A percentile compares a stretch with the other conserved stretches of the same genome.
Evolutionary conservation across 2,329 filamentous ascomycete genomes (phyloP).

Genomic region (Diaporthe sp.): DNA sequence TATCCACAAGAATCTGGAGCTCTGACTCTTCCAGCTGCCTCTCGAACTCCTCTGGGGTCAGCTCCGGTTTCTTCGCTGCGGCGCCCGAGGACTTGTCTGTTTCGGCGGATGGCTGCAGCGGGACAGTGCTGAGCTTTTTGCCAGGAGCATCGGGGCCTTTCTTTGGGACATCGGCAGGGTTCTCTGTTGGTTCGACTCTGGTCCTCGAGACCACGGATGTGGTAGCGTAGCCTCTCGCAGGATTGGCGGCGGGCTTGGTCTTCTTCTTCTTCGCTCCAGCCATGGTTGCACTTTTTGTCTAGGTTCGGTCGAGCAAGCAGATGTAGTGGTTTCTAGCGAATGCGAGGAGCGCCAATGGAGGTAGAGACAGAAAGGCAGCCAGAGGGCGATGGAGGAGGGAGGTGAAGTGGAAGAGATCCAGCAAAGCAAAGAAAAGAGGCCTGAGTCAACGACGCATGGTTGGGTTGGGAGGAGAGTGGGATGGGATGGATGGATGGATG

Average conservation of each 20-base stretch:
- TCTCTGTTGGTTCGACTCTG: slow-evolving; percentile 69
- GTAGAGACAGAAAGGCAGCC: slow-evolving; percentile 6
- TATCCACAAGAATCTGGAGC: slow-evolving; percentile 88
- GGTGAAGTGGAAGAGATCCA: neutral
- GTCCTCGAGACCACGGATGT: slow-evolving; percentile 90
- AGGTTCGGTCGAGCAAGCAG: slow-evolving; percentile 1
- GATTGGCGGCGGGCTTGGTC: slow-evolving; percentile 89
- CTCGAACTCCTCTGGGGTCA: slow-evolving; percentile 91
- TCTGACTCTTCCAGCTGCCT: slow-evolving; percentile 91
- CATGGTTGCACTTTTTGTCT: slow-evolving; percentile 62
- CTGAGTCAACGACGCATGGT: slow-evolving; percentile 19
- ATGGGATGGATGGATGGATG: slow-evolving; percentile 21
- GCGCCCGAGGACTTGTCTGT: slow-evolving; percentile 42
- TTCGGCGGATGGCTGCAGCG: slow-evolving; percentile 43
- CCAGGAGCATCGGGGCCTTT: slow-evolving; percentile 43
- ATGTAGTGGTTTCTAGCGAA: slow-evolving; percentile 1
- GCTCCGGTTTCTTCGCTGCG: slow-evolving; percentile 55
- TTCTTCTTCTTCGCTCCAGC: slow-evolving; percentile 88
- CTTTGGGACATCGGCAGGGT: slow-evolving; percentile 44
- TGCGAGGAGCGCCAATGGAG: neutral
- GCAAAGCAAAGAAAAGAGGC: slow-evolving; percentile 18
- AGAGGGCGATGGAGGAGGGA: slow-evolving; percentile 10
- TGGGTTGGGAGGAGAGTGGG: slow-evolving; percentile 11
- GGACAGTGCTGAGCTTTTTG: slow-evolving; percentile 41
- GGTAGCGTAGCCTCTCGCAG: slow-evolving; percentile 92